Base-by-base conservation (phyloP, 805 yeast species). In the Myxozyma nipponensis region DNA sequence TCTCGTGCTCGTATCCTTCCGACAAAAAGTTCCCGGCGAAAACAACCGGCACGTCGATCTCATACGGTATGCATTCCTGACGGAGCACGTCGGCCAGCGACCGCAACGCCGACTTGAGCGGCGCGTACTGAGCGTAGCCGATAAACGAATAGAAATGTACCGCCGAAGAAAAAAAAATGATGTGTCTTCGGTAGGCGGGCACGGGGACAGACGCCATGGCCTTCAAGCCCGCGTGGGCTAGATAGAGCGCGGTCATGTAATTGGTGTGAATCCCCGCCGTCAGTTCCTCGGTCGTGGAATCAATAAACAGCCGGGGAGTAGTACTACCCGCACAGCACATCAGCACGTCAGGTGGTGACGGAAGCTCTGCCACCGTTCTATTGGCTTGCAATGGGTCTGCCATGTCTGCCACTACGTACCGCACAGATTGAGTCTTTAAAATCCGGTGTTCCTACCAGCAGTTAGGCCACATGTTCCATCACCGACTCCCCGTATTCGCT, bases 121-220 rank as follows among this genome's bases (percentile, higher is more conserved):
- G 98, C 0, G 93, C 90, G 64, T 93, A 93, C 61, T 87, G 91
- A 0, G 82, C 77, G 65, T 93, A 93, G 0, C 99, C 99, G 39
- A 88, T 85, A 63, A 91, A 84, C 3, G 96, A 88, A 71, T 79
- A 91, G 58, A 84, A 80, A 2, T 95, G 89, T 7, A 84, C 79
- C 3, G 82, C 85, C 1, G 96, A 86, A 0, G 96, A 85, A 61
- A 77, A 83, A 53, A 74, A 77, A 22, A 81, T 79, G 58, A 81
- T 75, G 62, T 75, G 83, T 50, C 82, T 77, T 56, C 63, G 55
- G 26, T 55, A 40, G 3, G 26, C 34, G 42, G 64, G 51, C 32
- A 64, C 59, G 15, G 64, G 63, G 4, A 28, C 42, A 17, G 47
- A 42, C 24, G 60, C 50, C 70, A 74, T 63, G 35, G 63, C 52